A percentile compares a stretch with the other conserved stretches of the same genome.
Evolutionary conservation across 2,329 filamentous ascomycete genomes (phyloP).

Genomic region (Epichloe amarillans): DNA sequence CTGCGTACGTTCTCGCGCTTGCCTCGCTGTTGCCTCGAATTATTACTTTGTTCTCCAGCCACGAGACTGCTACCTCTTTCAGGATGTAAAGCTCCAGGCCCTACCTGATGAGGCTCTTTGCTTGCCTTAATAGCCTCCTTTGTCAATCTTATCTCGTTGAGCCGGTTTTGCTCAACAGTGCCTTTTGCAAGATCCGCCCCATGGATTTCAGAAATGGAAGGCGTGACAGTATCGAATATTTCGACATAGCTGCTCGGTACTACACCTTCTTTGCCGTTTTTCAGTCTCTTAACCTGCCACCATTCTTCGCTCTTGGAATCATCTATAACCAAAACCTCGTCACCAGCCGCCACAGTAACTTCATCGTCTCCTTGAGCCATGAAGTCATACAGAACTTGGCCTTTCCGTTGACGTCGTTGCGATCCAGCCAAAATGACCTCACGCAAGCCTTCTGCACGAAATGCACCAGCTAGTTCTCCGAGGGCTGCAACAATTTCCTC

Average conservation of each 20-base stretch:
- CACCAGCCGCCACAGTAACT: slow-evolving; percentile 77
- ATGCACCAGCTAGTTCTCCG: slow-evolving; percentile 77
- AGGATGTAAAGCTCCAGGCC: slow-evolving; percentile 61
- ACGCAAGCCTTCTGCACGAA: slow-evolving; percentile 66
- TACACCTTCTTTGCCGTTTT: slow-evolving; percentile 89
- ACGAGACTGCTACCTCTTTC: slow-evolving; percentile 68
- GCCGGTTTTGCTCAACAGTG: slow-evolving; percentile 59
- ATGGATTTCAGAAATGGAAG: slow-evolving; percentile 27
- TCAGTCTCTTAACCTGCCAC: slow-evolving; percentile 88
- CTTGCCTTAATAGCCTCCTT: slow-evolving; percentile 61
- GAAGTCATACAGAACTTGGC: slow-evolving; percentile 85
- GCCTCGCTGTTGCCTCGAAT: slow-evolving; percentile 57
- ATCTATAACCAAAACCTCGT: slow-evolving; percentile 84
- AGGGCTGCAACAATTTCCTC: slow-evolving; percentile 82
- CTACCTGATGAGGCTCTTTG: slow-evolving; percentile 52
- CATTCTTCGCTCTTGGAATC: slow-evolving; percentile 91
- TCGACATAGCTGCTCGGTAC: slow-evolving; percentile 96
- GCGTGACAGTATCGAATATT: slow-evolving; percentile 53
- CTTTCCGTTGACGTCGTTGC: slow-evolving; percentile 60
- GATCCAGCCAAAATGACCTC: slow-evolving; percentile 77
- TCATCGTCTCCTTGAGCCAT: slow-evolving; percentile 94
- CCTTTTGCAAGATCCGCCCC: slow-evolving; percentile 44
- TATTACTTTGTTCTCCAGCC: slow-evolving; percentile 52
- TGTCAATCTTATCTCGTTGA: slow-evolving; percentile 73
- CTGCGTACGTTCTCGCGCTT: slow-evolving; percentile 53